Conservation (phyloP, 2,329 filamentous ascomycete species). For the Lasiodiplodia citricola region DNA sequence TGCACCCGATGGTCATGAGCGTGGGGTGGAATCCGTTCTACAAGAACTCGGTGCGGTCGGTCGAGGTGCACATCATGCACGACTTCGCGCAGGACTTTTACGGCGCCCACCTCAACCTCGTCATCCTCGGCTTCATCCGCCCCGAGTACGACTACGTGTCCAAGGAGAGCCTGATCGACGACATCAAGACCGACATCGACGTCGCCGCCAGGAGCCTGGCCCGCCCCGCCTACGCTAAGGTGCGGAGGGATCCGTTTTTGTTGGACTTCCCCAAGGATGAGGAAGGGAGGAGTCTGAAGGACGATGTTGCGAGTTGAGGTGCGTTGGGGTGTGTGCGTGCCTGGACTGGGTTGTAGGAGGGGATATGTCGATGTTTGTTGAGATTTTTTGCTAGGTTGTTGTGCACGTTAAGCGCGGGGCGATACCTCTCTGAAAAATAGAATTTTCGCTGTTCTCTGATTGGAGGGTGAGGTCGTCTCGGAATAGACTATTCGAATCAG, state of each 20-base stretch:
- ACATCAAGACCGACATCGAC: slow-evolving; percentile 87
- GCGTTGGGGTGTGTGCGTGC: background rate
- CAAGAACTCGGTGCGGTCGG: slow-evolving; percentile 83
- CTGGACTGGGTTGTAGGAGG: background rate
- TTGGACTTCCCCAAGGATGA: slow-evolving; percentile 16
- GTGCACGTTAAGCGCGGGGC: too few relatives aligned
- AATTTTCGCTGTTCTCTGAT: too few relatives aligned
- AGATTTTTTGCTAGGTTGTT: too few relatives aligned
- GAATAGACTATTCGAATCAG: too few relatives aligned
- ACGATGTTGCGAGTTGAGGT: slow-evolving; percentile 10
- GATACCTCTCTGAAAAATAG: too few relatives aligned
- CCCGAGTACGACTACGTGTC: slow-evolving; percentile 88
- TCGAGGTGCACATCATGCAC: slow-evolving; percentile 89
- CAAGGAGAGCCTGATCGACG: slow-evolving; percentile 80
- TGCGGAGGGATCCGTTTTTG: slow-evolving; percentile 54
- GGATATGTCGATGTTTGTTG: background rate
- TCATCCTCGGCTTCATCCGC: slow-evolving; percentile 86
- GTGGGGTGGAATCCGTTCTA: slow-evolving; percentile 99
- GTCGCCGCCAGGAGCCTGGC: slow-evolving; percentile 77
- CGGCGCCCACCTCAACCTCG: slow-evolving; percentile 74
- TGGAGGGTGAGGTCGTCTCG: too few relatives aligned
- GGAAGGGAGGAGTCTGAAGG: slow-evolving; percentile 10
- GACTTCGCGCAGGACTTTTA: slow-evolving; percentile 84
- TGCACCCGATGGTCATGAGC: slow-evolving; percentile 89
- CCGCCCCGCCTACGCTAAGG: slow-evolving; percentile 64